Conservation (phyloP, 2,329 filamentous ascomycete genomes). For the Cladosporium sp. region DNA sequence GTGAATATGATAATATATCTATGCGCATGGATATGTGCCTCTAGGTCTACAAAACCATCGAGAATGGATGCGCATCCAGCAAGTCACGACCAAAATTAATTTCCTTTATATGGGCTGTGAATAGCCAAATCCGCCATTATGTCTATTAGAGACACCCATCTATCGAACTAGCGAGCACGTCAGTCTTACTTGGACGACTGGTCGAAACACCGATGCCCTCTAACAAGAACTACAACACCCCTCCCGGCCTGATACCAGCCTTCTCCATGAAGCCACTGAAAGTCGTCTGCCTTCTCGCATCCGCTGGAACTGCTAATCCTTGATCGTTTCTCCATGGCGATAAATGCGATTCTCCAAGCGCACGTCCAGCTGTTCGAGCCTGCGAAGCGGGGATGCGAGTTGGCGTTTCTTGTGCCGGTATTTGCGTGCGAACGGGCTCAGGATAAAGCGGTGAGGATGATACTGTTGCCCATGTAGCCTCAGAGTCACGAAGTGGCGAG, state of each 20-base stretch:
- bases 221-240: too few species aligned
- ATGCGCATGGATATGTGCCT: too few species aligned
- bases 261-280: constrained; percentile 42
- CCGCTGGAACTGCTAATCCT: not conserved
- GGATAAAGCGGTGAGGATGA: constrained; percentile 3
- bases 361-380: constrained; percentile 1
- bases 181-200: too few species aligned
- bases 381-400: constrained; percentile 7
- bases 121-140: too few species aligned
- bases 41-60: too few species aligned
- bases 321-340: constrained; percentile 8
- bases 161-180: too few species aligned
- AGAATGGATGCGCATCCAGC: too few species aligned
- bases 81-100: too few species aligned
- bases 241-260: constrained; percentile 28
- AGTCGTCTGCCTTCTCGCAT: constrained; percentile 28
- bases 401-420: not conserved
- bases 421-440: not conserved
- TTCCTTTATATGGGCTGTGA: too few species aligned
- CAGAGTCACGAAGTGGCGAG: not conserved
- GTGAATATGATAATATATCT: not conserved
- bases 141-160: too few species aligned
- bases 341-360: constrained; percentile 19
- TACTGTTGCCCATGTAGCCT: constrained; percentile 5
- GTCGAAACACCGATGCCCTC: too few species aligned